These are phyloP conservation scores for Leccinum insigne DNA, from an alignment of 1,284 basidiomycete genomes.

Conservation along the genomic window DNA sequence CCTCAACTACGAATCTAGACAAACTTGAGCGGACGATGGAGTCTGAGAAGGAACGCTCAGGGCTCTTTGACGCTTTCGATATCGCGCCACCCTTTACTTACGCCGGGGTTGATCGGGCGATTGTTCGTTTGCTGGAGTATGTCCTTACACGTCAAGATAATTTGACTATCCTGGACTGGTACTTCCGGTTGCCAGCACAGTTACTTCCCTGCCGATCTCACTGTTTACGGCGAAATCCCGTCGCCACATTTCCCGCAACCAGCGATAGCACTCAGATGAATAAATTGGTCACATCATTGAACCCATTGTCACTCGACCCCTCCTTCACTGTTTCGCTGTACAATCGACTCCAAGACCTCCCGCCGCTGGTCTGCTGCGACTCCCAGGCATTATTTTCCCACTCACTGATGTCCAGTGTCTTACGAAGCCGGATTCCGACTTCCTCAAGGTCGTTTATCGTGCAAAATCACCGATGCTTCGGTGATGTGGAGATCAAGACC, in stretches of 20 bases:
- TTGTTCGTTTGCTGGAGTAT: constrained; percentile 8
- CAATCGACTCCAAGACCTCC: background rate
- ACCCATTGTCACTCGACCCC: background rate
- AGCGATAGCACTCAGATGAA: background rate
- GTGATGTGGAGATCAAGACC: constrained; percentile 8
- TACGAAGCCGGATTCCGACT: background rate
- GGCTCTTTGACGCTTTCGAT: constrained; percentile 5
- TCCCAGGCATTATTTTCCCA: constrained; percentile 7
- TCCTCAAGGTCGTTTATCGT: background rate
- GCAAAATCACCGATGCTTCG: background rate
- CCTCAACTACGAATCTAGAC: background rate
- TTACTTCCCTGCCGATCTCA: constrained; percentile 5
- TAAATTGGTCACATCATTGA: too few relatives aligned
- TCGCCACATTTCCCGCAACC: constrained; percentile 3
- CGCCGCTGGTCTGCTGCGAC: constrained; percentile 4
- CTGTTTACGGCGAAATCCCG: constrained; percentile 8
- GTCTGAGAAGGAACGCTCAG: background rate
- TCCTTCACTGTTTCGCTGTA: background rate
- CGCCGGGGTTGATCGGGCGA: constrained; percentile 1
- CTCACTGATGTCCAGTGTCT: background rate
- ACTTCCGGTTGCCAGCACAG: constrained; percentile 7
- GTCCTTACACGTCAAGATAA: constrained; percentile 5
- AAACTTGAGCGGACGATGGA: background rate
- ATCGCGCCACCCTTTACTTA: constrained; percentile 2
- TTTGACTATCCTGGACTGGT: constrained; percentile 7